Conservation (phyloP, 73 alveolate genomes). For the Stentor roeselii region DNA sequence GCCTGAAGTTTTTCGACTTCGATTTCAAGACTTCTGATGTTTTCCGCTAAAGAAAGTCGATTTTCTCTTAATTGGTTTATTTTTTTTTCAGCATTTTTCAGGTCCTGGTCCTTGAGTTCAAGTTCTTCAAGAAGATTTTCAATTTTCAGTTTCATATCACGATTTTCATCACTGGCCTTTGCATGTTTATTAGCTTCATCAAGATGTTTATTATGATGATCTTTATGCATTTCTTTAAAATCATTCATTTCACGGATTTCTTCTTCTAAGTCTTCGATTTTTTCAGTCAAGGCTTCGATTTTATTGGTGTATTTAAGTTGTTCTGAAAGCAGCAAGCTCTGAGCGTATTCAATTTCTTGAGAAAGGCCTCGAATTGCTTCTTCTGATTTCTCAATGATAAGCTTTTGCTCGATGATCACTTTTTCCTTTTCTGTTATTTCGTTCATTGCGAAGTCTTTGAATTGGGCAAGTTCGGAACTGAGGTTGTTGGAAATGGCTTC, state of each 20-base stretch:
- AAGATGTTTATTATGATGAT: background rate
- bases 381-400: background rate
- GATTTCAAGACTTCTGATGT: background rate
- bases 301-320: background rate
- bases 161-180: background rate
- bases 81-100: background rate
- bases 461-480: background rate
- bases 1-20: background rate
- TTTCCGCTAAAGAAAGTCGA: background rate
- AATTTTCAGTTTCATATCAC: background rate
- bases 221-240: background rate
- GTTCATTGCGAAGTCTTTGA: constrained; percentile 8
- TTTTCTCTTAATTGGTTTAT: background rate
- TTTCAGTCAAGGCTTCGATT: background rate
- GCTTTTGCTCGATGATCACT: background rate
- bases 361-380: background rate
- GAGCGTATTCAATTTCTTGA: background rate
- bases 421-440: constrained; percentile 21
- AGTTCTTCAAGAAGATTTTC: background rate
- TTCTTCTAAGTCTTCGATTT: background rate
- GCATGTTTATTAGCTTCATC: background rate
- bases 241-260: background rate
- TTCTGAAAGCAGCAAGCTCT: background rate
- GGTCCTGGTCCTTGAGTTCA: background rate
- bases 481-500: background rate